phyloP scores from a whole-genome alignment of 2,329 filamentous ascomycete genomes.

The Botrytis tulipae region DNA sequence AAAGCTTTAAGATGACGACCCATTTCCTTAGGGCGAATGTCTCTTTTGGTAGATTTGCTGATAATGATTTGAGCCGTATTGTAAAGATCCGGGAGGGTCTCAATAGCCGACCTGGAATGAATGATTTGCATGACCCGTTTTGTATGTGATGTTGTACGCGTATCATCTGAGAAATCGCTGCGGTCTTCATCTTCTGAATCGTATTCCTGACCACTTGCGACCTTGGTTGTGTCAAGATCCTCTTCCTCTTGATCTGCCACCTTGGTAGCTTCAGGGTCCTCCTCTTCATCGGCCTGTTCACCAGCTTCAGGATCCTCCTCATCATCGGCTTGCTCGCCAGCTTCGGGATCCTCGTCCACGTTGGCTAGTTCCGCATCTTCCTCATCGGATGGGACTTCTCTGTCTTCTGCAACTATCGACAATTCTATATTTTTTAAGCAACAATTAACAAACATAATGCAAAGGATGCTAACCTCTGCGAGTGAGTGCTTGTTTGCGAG shows the following conservation, averaged over 20 bases:
- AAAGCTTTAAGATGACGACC: slow-evolving; percentile 37
- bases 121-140: slow-evolving; percentile 34
- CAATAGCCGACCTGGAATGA: slow-evolving; percentile 41
- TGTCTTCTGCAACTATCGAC: slow-evolving; percentile 34
- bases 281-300: slow-evolving; percentile 17
- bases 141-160: slow-evolving; percentile 29
- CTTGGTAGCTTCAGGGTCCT: slow-evolving; percentile 9
- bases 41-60: slow-evolving; percentile 39
- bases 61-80: slow-evolving; percentile 39
- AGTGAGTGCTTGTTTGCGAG: slow-evolving; percentile 2
- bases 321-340: neutral
- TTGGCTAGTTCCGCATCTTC: neutral
- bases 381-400: neutral
- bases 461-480: slow-evolving; percentile 23
- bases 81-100: slow-evolving; percentile 43
- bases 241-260: slow-evolving; percentile 22
- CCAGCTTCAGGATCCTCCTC: neutral
- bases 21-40: slow-evolving; percentile 26
- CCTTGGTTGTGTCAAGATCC: slow-evolving; percentile 12
- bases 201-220: neutral
- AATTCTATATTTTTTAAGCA: slow-evolving; percentile 31
- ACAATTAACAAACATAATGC: neutral
- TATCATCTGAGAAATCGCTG: slow-evolving; percentile 30
- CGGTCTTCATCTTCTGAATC: neutral
- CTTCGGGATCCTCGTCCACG: neutral